Evolutionary conservation across 1,284 basidiomycete genomes (phyloP).

Genomic region (Apiotrichum mycotoxinovorans): DNA sequence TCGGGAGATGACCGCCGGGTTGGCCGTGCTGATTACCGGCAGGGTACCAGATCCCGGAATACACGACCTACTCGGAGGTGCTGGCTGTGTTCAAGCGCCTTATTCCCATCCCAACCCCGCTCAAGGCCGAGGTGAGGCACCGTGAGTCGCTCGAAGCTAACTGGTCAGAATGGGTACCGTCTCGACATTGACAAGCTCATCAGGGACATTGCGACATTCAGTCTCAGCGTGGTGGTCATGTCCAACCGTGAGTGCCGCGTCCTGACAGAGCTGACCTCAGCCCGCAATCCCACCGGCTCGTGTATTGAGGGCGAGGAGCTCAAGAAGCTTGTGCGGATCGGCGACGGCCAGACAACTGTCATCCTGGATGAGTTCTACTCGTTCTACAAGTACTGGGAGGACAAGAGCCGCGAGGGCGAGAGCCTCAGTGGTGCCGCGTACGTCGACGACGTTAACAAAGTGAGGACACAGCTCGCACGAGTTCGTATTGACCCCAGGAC

Average conservation of each 20-base stretch:
- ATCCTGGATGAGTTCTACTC: conserved; percentile 76
- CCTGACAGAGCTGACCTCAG: conserved; percentile 3
- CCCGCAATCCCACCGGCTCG: conserved; percentile 68
- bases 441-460: conserved; percentile 77
- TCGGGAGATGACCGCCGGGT: background rate
- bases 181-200: conserved; percentile 61
- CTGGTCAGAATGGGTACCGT: conserved; percentile 58
- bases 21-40: background rate
- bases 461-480: conserved; percentile 29
- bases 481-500: conserved; percentile 52
- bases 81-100: conserved; percentile 82
- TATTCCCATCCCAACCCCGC: conserved; percentile 77
- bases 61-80: conserved; percentile 58
- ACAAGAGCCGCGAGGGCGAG: conserved; percentile 68
- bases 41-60: conserved; percentile 41
- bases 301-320: conserved; percentile 70
- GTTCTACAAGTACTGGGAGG: conserved; percentile 75
- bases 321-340: conserved; percentile 68
- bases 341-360: conserved; percentile 63
- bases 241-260: conserved; percentile 58
- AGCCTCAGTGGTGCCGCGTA: conserved; percentile 78
- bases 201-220: conserved; percentile 50
- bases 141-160: background rate
- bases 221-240: conserved; percentile 77
- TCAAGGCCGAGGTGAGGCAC: conserved; percentile 22